These are phyloP conservation scores for Cinnamomum chago DNA, from an alignment of 164 flowering plant genomes.

Conservation along the genomic window DNA sequence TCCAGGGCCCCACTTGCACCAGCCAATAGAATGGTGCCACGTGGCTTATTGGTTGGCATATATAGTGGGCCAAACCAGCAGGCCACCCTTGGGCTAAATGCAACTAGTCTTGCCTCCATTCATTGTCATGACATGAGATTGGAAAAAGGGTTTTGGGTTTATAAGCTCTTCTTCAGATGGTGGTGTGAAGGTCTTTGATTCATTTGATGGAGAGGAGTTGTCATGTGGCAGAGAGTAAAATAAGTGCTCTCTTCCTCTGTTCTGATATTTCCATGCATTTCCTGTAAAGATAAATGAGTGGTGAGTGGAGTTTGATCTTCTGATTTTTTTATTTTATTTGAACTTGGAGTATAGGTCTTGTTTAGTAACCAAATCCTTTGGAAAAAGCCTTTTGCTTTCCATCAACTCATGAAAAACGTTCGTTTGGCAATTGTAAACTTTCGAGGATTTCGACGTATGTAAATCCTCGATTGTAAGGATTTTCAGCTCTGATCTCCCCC, in stretches of 20 bases:
- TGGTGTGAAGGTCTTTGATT: not conserved
- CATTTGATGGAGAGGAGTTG: not conserved
- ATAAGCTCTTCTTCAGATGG: not conserved
- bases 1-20: not conserved
- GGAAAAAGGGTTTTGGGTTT: not conserved
- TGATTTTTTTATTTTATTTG: no score
- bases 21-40: not conserved
- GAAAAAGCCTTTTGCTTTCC: not conserved
- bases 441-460: no score
- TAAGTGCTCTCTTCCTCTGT: no score
- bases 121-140: not conserved
- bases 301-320: not conserved
- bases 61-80: not conserved
- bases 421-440: no score
- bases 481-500: no score
- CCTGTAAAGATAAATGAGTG: not conserved
- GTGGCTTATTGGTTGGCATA: not conserved
- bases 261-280: not conserved
- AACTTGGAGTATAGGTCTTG: no score
- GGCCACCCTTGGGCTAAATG: not conserved
- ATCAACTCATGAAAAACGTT: not conserved
- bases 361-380: not conserved
- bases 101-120: not conserved
- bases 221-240: not conserved
- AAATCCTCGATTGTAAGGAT: no score